phyloP scores from a whole-genome alignment of 768 basidiomycete species.

The Boletus barrowsii region DNA sequence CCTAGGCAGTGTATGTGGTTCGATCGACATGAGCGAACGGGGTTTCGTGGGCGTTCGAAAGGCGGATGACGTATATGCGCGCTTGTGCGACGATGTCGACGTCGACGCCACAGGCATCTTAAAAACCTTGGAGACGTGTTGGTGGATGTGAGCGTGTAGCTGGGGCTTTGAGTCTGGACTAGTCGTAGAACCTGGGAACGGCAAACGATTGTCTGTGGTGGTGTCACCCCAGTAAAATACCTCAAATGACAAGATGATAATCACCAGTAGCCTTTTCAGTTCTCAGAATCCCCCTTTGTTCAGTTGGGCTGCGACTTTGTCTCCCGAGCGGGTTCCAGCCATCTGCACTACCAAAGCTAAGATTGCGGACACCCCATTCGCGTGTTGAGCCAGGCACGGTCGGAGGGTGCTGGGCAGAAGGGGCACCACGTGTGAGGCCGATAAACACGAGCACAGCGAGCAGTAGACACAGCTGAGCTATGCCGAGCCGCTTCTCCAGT shows the following conservation, averaged over 20 bases:
- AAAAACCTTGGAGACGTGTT: not conserved
- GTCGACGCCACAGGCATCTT: not conserved
- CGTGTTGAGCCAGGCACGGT: slow-evolving; percentile 32
- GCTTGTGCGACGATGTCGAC: slow-evolving; percentile 10
- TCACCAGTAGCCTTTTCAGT: slow-evolving; percentile 15
- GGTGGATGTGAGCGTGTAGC: not conserved
- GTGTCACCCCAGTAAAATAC: not conserved
- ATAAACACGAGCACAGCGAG: slow-evolving; percentile 85
- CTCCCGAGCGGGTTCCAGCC: slow-evolving; percentile 22
- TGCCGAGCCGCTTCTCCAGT: slow-evolving; percentile 85
- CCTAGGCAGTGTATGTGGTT: slow-evolving; percentile 26
- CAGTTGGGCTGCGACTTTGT: slow-evolving; percentile 32
- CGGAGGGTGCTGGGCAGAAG: slow-evolving; percentile 33
- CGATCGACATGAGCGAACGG: slow-evolving; percentile 7
- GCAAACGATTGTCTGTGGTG: not conserved
- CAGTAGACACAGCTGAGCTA: slow-evolving; percentile 83
- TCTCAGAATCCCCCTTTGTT: slow-evolving; percentile 9
- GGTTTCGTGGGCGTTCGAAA: slow-evolving; percentile 25
- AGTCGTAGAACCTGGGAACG: not conserved
- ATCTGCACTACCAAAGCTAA: slow-evolving; percentile 56
- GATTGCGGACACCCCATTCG: slow-evolving; percentile 55
- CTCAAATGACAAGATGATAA: not conserved
- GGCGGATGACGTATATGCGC: not conserved
- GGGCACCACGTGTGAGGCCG: slow-evolving; percentile 70
- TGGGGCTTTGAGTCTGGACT: not conserved